Conservation (phyloP, 1,139 yeast genomes). For the Scheffersomyces titani region DNA sequence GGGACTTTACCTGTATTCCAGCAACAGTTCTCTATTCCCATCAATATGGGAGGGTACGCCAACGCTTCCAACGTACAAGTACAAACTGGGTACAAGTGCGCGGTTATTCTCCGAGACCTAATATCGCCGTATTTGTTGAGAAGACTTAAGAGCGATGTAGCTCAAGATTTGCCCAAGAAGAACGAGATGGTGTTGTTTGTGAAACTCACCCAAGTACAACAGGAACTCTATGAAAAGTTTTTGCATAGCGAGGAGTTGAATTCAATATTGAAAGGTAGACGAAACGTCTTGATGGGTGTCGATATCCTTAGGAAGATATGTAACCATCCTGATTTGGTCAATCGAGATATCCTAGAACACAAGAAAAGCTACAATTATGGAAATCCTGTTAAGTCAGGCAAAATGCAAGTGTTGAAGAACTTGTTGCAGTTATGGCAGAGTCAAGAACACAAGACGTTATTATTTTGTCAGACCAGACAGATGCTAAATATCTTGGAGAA, state of each 20-base stretch:
- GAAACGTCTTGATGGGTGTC: conserved; percentile 87
- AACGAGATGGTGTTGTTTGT: conserved; percentile 94
- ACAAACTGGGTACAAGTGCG: conserved; percentile 95
- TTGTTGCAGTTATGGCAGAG: conserved; percentile 73
- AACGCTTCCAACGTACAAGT: conserved; percentile 96
- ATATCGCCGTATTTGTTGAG: conserved; percentile 88
- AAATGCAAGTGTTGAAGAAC: conserved; percentile 84
- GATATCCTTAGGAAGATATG: conserved; percentile 89
- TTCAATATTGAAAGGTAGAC: conserved; percentile 71
- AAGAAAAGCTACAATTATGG: conserved; percentile 58
- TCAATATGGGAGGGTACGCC: conserved; percentile 97
- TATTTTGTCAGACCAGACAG: conserved; percentile 90
- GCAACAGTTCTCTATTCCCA: conserved; percentile 88
- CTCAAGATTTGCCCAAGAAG: conserved; percentile 90
- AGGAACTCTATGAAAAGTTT: conserved; percentile 71
- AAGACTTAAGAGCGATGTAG: conserved; percentile 92
- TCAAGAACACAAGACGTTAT: conserved; percentile 75
- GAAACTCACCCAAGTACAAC: conserved; percentile 74
- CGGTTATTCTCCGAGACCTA: conserved; percentile 82
- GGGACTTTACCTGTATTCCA: conserved; percentile 96
- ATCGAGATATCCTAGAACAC: conserved; percentile 47
- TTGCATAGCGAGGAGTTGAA: conserved; percentile 73
- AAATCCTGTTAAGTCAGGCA: conserved; percentile 74
- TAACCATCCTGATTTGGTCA: conserved; percentile 90
- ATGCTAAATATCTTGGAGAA: conserved; percentile 86